Evolutionary conservation across 805 yeast species (phyloP).

Genomic region (Trichomonascus vanleenenianus): DNA sequence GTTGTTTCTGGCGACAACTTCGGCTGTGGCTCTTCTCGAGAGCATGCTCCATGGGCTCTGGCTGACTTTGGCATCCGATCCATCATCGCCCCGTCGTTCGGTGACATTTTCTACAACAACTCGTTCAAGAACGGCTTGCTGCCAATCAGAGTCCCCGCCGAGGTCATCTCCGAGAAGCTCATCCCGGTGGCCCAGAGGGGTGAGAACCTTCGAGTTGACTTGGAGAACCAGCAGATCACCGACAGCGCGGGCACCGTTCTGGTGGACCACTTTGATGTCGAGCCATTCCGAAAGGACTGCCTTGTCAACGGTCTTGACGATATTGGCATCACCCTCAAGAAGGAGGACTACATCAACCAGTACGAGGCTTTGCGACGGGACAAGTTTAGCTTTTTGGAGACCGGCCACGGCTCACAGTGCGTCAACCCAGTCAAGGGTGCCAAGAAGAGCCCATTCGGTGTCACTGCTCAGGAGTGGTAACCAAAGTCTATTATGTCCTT

Average conservation of each 20-base stretch:
- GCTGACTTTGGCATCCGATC: constrained; percentile 95
- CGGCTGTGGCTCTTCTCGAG: constrained; percentile 99
- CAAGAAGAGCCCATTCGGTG: constrained; percentile 8
- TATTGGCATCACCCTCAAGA: constrained; percentile 89
- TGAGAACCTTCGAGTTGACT: constrained; percentile 64
- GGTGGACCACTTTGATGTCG: constrained; percentile 79
- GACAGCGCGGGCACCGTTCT: constrained; percentile 63
- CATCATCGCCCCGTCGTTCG: constrained; percentile 95
- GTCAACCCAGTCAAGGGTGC: constrained; percentile 39
- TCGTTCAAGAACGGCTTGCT: constrained; percentile 92
- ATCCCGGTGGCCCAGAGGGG: constrained; percentile 77
- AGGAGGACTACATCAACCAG: constrained; percentile 64
- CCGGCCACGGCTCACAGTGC: constrained; percentile 56
- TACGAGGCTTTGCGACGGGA: constrained; percentile 74
- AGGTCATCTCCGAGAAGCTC: constrained; percentile 60
- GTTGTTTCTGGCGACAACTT: constrained; percentile 95
- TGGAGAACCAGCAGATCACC: constrained; percentile 75
- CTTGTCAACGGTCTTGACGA: constrained; percentile 92
- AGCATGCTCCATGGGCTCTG: constrained; percentile 99
- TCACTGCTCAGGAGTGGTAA: constrained; percentile 7
- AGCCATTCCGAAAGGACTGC: constrained; percentile 90
- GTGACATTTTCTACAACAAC: constrained; percentile 96
- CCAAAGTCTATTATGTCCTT: not conserved
- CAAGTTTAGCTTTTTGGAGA: constrained; percentile 86
- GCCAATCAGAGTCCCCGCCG: constrained; percentile 86